Evolutionary conservation across 2,329 filamentous ascomycete species (phyloP), one percentile per base, ranked within the genome.

Genomic region (Thermoascus crustaceus): DNA sequence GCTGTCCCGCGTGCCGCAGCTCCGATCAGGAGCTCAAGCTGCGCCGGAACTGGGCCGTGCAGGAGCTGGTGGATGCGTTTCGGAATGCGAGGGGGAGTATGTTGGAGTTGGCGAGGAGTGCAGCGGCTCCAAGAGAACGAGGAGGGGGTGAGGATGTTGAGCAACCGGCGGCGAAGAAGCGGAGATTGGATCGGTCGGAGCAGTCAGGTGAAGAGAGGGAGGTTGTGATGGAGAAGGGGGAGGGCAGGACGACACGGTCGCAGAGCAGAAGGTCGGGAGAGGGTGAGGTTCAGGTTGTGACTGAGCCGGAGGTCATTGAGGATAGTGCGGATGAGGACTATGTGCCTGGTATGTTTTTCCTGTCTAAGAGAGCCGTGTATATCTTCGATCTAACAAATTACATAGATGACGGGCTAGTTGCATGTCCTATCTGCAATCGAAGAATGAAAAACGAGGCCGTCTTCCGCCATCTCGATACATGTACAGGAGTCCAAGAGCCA

Each of bases 51-150:
- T 84, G 81, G 73, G 79, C 82, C 0, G 68, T 96, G 45, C 78
- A 91, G 52, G 88, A 96, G 54, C 72, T 89, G 1, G 84, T 94
- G 6, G 79, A 85, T 24, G 75, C 79, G 1, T 98, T 95, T 47
- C 67, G 75, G 45, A 72, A 69, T 34, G 77, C 78, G 4, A 72
- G 89, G 37, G 59, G 72, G 3, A 64, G 64, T 13, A 69, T 83
- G 3, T 58, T 95, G 17, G 66, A 72, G 1, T 67, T 87, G 49
- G 86, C 85, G 19, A 72, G 63, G 30, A 52, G 45, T 31, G 52
- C 54, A 77, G 57, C 66, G 66, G 30, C 75, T 73, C 2, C 63
- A 66, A 2, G 65, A 71, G 31, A 54, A 69, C 23, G 73, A 61
- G 53, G 71, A 60, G 48, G 58, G 51, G 25, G 65, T 49, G 34